Percentiles rank a stretch among this genome's conserved stretches.
phyloP scores from a whole-genome alignment of 768 basidiomycete genomes.

The Paxillus involutus region DNA sequence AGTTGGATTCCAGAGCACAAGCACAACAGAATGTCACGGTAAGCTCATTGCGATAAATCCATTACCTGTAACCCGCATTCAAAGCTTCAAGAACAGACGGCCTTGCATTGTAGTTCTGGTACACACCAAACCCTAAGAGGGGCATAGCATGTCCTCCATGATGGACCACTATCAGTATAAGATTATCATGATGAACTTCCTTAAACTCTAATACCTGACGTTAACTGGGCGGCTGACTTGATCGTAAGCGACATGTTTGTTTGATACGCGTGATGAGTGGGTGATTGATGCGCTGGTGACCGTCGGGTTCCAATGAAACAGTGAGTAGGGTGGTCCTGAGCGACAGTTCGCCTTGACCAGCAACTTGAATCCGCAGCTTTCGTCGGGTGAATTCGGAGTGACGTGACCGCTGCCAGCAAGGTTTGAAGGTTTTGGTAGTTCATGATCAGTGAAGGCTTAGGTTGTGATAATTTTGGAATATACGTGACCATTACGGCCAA shows the following conservation, averaged over 20 bases:
- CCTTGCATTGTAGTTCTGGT: slow-evolving; percentile 58
- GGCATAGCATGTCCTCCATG: slow-evolving; percentile 57
- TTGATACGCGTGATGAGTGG: background rate
- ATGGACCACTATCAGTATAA: slow-evolving; percentile 1
- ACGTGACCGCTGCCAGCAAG: no score
- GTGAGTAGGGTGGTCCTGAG: slow-evolving; percentile 4
- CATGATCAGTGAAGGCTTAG: no score
- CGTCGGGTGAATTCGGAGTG: no score
- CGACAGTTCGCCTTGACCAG: background rate
- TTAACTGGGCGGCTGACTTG: slow-evolving; percentile 31
- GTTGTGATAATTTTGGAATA: no score
- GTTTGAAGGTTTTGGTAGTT: no score
- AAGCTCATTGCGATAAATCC: background rate
- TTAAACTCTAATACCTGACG: slow-evolving; percentile 33
- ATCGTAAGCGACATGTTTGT: slow-evolving; percentile 29
- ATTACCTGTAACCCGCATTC: slow-evolving; percentile 62
- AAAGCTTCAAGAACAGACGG: slow-evolving; percentile 62
- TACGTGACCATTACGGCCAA: no score
- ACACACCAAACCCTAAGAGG: slow-evolving; percentile 69
- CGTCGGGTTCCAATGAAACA: background rate
- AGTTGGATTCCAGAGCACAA: background rate
- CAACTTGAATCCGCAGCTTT: no score
- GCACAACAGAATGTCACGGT: no score
- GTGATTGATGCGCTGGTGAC: slow-evolving; percentile 14
- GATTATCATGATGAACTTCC: background rate